phyloP scores from a whole-genome alignment of 495 filamentous ascomycete species.

The Penicillium paxilli region DNA sequence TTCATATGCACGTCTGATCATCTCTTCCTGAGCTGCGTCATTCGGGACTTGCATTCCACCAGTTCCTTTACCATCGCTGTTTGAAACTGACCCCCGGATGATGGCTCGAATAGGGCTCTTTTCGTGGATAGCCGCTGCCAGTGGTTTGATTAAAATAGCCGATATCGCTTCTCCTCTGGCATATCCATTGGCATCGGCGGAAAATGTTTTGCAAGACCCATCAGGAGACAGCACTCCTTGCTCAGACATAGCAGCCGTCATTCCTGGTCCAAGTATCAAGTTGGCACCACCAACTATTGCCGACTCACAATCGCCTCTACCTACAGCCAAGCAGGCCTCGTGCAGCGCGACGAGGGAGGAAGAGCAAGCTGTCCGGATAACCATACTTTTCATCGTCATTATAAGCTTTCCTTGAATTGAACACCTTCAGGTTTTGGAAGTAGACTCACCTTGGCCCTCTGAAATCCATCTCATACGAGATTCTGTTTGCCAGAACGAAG shows the following conservation, averaged over 20 bases:
- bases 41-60: slow-evolving; percentile 24
- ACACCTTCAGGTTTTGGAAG: no score
- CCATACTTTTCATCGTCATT: slow-evolving; percentile 10
- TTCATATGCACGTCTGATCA: not conserved
- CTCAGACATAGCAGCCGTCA: slow-evolving; percentile 32
- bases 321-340: slow-evolving; percentile 21
- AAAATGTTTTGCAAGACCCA: slow-evolving; percentile 56
- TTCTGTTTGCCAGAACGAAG: slow-evolving; percentile 27
- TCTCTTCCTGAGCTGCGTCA: not conserved
- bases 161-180: slow-evolving; percentile 56
- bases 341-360: slow-evolving; percentile 26
- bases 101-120: slow-evolving; percentile 40
- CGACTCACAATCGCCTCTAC: slow-evolving; percentile 20
- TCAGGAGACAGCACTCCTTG: slow-evolving; percentile 26
- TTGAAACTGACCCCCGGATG: slow-evolving; percentile 32
- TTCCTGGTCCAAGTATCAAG: slow-evolving; percentile 37
- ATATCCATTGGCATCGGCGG: slow-evolving; percentile 61
- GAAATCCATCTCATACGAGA: slow-evolving; percentile 35
- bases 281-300: slow-evolving; percentile 51
- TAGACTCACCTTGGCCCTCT: slow-evolving; percentile 26
- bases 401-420: no score
- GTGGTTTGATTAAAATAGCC: slow-evolving; percentile 34
- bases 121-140: slow-evolving; percentile 18
- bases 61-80: slow-evolving; percentile 31
- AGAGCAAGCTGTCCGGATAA: slow-evolving; percentile 37